Base-by-base conservation (phyloP, 1,284 basidiomycete genomes). In the Leccinum solheimii region DNA sequence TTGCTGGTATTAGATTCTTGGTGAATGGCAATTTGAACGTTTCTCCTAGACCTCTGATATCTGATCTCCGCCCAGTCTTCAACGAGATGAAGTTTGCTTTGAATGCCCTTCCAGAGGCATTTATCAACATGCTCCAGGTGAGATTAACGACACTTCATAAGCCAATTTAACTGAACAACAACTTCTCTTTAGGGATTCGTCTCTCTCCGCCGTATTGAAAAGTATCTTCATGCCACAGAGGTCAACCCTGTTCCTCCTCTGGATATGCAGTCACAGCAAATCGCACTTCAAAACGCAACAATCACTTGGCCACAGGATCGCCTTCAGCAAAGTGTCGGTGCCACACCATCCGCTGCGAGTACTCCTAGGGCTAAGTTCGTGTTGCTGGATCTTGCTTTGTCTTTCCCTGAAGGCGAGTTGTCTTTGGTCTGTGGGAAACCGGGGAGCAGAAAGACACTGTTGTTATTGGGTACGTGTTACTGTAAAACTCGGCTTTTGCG, bases 231-330 rank as follows among this genome's bases (percentile, higher is more conserved):
- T 54, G 83, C 84, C 7, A 83, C 83, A 1, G 94, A 95, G 75
- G 86, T 95, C 14, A 73, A 80, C 1, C 72, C 80, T 0, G 86
- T 89, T 5, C 80, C 81, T 14, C 83, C 86, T 8, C 75, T 90
- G 10, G 76, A 81, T n/a, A 75, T 81, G 30, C 83, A 86, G 63
- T 79, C 81, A 2, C 79, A 82, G 55, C 81, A 77, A 1, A 90
- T 97, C 63, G 81, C 86, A 1, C 83, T 97, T 66, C 88, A 87
- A 68, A 90, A 88, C 6, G 94, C 93, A 11, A 97, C 93, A 0
- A 81, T 94, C 58, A 94, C 94, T 0, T 97, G 95, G 95, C 92
- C 95, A 0, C 86, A 88, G 72, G 89, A 92, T 64, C 85, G 88
- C 49, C 61, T 76, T 10, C 78, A 79, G 27, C 66, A 74, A 7